phyloP scores from a whole-genome alignment of 208 protist genomes.

The Hexamita inflata region DNA sequence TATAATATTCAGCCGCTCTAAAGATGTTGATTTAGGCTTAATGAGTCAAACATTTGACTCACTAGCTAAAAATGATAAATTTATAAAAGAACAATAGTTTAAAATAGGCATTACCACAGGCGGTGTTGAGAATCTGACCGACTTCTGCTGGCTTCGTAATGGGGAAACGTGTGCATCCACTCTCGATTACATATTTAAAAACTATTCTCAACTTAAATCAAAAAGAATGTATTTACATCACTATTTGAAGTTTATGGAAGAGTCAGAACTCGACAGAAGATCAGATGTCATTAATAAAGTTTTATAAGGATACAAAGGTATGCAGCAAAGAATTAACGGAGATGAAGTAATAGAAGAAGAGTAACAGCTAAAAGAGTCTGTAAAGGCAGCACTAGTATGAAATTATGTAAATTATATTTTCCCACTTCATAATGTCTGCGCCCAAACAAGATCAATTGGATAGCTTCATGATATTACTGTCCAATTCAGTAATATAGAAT shows the following conservation, averaged over 20 bases:
- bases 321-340: no score
- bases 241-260: background rate
- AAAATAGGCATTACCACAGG: background rate
- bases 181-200: background rate
- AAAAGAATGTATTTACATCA: conserved; percentile 21
- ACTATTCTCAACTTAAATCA: background rate
- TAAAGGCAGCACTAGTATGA: no score
- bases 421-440: no score
- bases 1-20: no score
- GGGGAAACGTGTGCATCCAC: background rate
- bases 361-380: no score
- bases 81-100: background rate
- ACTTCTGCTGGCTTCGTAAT: background rate
- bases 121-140: background rate
- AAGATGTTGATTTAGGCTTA: background rate
- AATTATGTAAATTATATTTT: no score
- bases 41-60: background rate
- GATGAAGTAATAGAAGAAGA: no score
- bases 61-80: background rate
- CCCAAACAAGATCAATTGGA: no score
- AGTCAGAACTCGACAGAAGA: background rate
- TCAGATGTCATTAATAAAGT: background rate
- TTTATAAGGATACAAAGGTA: background rate
- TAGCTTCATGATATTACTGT: no score
- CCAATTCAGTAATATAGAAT: no score